Conservation (phyloP, 225 moss, liverwort and hornwort species). For the Polytrichum commune region DNA sequence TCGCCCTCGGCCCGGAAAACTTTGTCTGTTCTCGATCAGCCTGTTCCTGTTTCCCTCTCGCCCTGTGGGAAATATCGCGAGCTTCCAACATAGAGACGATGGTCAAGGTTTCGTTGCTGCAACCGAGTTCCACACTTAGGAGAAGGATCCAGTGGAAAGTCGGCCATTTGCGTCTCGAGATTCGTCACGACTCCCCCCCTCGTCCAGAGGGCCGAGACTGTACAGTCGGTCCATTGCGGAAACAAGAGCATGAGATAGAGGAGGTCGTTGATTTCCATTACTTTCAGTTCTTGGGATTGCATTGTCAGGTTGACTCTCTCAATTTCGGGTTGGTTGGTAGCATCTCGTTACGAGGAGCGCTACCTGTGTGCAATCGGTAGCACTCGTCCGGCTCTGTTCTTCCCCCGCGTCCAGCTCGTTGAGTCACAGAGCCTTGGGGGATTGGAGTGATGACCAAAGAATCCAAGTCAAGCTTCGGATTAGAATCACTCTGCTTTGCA, state of each 20-base stretch:
- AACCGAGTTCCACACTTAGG: slow-evolving; percentile 7
- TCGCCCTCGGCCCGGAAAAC: slow-evolving; percentile 7
- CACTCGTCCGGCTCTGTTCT: slow-evolving; percentile 96
- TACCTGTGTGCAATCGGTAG: slow-evolving; percentile 86
- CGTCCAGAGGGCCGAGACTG: slow-evolving; percentile 9
- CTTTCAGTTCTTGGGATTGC: background rate
- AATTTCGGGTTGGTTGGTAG: slow-evolving; percentile 57
- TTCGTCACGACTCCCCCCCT: slow-evolving; percentile 9
- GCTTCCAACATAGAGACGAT: slow-evolving; percentile 10
- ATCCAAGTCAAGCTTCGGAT: slow-evolving; percentile 89
- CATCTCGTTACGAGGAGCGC: slow-evolving; percentile 96
- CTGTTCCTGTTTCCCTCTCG: slow-evolving; percentile 7
- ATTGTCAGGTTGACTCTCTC: too few species aligned
- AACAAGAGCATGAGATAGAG: slow-evolving; percentile 8
- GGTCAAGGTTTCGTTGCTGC: slow-evolving; percentile 10
- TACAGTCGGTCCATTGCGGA: slow-evolving; percentile 14
- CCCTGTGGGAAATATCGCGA: slow-evolving; percentile 8
- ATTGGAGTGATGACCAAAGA: slow-evolving; percentile 96
- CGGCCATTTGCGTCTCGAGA: slow-evolving; percentile 5
- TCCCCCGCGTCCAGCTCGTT: slow-evolving; percentile 92
- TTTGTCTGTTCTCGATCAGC: background rate
- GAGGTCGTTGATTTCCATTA: slow-evolving; percentile 13
- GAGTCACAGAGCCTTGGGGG: slow-evolving; percentile 90
- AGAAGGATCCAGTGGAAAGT: slow-evolving; percentile 6
- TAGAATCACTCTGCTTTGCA: slow-evolving; percentile 93